Base-by-base conservation (phyloP, 768 basidiomycete species). In the Mycena venus region DNA sequence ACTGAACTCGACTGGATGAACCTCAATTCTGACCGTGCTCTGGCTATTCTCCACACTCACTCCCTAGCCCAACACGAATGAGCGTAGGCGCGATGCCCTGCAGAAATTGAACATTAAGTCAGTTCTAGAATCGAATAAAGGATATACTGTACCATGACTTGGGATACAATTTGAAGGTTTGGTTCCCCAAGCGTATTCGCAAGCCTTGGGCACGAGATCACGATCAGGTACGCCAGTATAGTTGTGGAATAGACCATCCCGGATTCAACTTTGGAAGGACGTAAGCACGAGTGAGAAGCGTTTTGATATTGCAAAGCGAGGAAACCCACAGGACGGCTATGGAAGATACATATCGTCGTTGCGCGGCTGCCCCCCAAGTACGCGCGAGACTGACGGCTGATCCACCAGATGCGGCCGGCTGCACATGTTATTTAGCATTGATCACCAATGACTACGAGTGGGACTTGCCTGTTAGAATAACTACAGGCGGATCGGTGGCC, bases 191-290 rank as follows among this genome's bases (percentile, higher is more conserved):
- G 42, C 42, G 42, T 42, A 42, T 25, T 11, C 21, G 32, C 44
- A 25, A 34, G 10, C n/a, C 10, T 21, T 6, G 61, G 17, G 42
- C 21, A 23, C 42, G 63, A 42, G 29, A 63, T 63, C 7, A 25
- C 61, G 17, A 63, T 63, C 49, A 80, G 77, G 72, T 79, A 79
- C 63, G 79, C 66, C 31, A 81, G 68, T 60, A 82, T 77, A 67
- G 80, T 81, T 55, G 79, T 76, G n/a, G 80, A 80, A 56, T 82
- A 82, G 66, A 82, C 81, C 36, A 81, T 56, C 55, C 82, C 80
- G 25, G 82, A 83, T 79, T 83, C 82, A 60, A 83, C 75, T 65
- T 81, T 83, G 78, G 32, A 38, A 34, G n/a, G 12, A 11, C 42
- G 42, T 42, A 42, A 42, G 42, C 42, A 42, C 42, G 42, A 27